Evolutionary conservation across 257 asterid genomes (phyloP).

Genomic region (Marsdenia floribunda): DNA sequence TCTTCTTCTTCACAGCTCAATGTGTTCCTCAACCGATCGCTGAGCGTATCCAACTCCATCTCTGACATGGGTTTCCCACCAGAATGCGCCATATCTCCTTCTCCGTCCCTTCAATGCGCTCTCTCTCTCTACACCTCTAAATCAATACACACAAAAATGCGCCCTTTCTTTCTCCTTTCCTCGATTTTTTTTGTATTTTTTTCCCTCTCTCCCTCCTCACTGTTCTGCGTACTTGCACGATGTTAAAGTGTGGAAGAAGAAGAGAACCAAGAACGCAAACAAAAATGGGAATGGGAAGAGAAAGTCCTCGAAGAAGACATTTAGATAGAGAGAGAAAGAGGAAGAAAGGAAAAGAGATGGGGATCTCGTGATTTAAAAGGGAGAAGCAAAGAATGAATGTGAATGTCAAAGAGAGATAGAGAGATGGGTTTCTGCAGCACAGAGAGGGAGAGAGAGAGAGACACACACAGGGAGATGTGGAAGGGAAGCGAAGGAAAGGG

Average conservation of each 20-base stretch:
- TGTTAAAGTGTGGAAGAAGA: slow-evolving; percentile 10
- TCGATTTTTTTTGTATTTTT: not conserved
- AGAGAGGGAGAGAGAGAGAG: slow-evolving; percentile 21
- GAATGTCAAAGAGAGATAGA: slow-evolving; percentile 29
- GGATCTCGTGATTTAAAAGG: slow-evolving; percentile 71
- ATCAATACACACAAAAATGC: not conserved
- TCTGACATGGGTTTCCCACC: slow-evolving; percentile 34
- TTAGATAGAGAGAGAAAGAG: slow-evolving; percentile 13
- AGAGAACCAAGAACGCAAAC: slow-evolving; percentile 5
- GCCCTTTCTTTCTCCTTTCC: not conserved
- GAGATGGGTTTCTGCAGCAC: slow-evolving; percentile 19
- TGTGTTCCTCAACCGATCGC: slow-evolving; percentile 52
- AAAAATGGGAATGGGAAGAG: slow-evolving; percentile 11
- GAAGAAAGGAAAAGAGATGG: slow-evolving; percentile 29
- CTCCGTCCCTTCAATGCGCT: slow-evolving; percentile 5
- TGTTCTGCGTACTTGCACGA: not conserved
- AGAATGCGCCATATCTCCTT: slow-evolving; percentile 39
- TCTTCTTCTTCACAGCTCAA: slow-evolving; percentile 25
- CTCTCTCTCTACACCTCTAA: slow-evolving; percentile 4
- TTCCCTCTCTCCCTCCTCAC: not conserved
- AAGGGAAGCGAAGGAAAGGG: slow-evolving; percentile 4
- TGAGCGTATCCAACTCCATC: slow-evolving; percentile 30
- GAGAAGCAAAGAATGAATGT: slow-evolving; percentile 57
- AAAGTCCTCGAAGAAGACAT: slow-evolving; percentile 21
- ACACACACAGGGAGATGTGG: not conserved